A percentile compares a stretch with the other conserved stretches of the same genome.
Conservation (phyloP, 306 rosid species). For the Cicer yamashitae region DNA sequence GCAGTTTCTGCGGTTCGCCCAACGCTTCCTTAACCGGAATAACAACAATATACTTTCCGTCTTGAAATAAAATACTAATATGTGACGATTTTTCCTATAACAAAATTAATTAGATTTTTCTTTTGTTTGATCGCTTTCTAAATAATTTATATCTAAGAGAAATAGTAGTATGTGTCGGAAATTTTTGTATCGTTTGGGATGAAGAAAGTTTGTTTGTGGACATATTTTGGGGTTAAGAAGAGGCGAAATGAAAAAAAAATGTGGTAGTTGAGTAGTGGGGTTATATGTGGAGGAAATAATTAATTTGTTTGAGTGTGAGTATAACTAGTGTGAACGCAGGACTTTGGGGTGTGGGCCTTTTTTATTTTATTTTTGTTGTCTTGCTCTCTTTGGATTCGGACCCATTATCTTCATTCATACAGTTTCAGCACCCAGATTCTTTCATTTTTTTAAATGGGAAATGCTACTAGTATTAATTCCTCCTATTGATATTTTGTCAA, state of each 20-base stretch:
- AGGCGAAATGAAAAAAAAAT: neutral
- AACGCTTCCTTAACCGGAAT: neutral
- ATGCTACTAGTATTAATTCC: too few species aligned
- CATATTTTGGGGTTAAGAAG: neutral
- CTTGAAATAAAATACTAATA: neutral
- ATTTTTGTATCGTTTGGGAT: neutral
- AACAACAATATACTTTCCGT: neutral
- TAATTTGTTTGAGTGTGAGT: neutral
- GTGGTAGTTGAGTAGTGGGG: too few species aligned
- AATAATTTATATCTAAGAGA: neutral
- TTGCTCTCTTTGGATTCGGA: constrained; percentile 2
- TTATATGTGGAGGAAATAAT: too few species aligned
- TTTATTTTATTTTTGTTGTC: constrained; percentile 20
- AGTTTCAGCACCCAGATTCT: neutral
- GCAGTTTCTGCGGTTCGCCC: neutral
- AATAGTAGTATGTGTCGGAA: neutral
- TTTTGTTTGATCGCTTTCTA: neutral
- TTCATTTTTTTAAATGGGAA: neutral
- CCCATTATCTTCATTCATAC: neutral
- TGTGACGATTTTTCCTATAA: neutral
- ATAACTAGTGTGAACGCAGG: constrained; percentile 45
- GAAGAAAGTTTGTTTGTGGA: neutral
- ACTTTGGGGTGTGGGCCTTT: constrained; percentile 4
- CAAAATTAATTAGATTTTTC: too few species aligned
- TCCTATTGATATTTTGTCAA: too few species aligned